Base-by-base conservation (phyloP, 2,329 filamentous ascomycete genomes). In the Talaromyces sp. region DNA sequence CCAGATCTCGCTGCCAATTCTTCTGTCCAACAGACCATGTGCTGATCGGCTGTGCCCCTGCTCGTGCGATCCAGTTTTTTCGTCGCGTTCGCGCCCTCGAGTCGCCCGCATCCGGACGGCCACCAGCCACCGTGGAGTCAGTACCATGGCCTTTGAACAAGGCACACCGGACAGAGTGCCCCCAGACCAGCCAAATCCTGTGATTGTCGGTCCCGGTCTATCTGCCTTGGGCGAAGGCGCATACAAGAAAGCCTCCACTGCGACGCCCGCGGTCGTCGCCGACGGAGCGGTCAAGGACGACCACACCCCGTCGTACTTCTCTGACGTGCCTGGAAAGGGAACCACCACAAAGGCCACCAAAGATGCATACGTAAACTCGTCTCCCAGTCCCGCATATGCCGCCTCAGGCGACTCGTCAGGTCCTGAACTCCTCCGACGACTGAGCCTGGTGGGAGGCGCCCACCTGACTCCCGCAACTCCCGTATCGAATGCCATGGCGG, bases 401-500 rank as follows among this genome's bases (percentile, higher is more conserved):
- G 77, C 75, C 15, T 77, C 75, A 54, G 80, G 78, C 61, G 78
- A 78, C 42, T 75, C 72, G 51, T 78, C 78, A 3, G 78, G 78
- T 15, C 78, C 80, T 60, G 82, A 85, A 39, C 69, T 85, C 42
- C 71, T 85, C 52, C 78, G 80, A 57, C 81, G 81, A n/a, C 68
- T 85, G 64, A 85, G 82, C 66, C 70, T 83, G 27, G 69, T 75
- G 60, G 70, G 75, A 61, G 66, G 66, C 19, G 56, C 59, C 42
- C 60, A 62, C 33, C 69, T 72, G 3, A 72, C 73, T 56, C 76
- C 78, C 36, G 68, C 71, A 9, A 75, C 80, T 52, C 70, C 78
- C n/a, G 78, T 81, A 60, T 66, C 80, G 22, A 82, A 87, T 65
- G 84, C 85, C 28, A 78, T 80, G 55, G 75, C 79, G 55, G 80